Base-by-base conservation (phyloP, 73 alveolate genomes). In the Paramecium octaurelia region DNA sequence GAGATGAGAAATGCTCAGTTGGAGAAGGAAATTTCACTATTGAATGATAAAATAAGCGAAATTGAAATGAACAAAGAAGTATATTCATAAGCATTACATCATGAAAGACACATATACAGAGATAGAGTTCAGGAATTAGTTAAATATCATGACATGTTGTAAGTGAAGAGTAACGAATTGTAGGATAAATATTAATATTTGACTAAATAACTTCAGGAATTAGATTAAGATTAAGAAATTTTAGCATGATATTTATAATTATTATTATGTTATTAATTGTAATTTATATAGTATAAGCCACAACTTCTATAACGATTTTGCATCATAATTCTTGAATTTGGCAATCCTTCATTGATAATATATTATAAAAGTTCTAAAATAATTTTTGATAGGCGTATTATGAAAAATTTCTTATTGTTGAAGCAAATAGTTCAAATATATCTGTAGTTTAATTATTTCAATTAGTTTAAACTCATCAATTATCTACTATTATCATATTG, bases 91-190 rank as follows among this genome's bases (percentile, higher is more conserved):
- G 91, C 91, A 18, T 24, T 80, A 35, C 23, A 34, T 38, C 73
- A 80, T 42, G 91, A 80, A 34, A 80, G 91, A 80, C 29, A 43
- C 14, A 80, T 80, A 43, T 80, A 80, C 18, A 80, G 44, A 44
- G 91, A 80, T 24, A 80, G 91, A 48, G 70, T 80, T 21, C 2
- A 27, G 46, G 91, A 80, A 23, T 46, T 80, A 10, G 31, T n/a
- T 11, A 80, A 80, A 35, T 80, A 80, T 80, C 73, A 80, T 46
- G 91, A 80, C 46, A 43, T 42, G 73, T 8, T 80, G 0, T 24
- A 43, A 46, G 91, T 80, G 16, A 80, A 80, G 54, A 44, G 57
- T 42, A 80, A 80, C 20, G 91, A 80, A 80, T 80, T 80, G 44
- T 24, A 80, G 20, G 46, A 34, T 10, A 64, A 64, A 64, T 64